Percentiles rank a stretch among this genome's conserved stretches.
phyloP scores from a whole-genome alignment of 176 grass and related monocot genomes.

The Musa beccarii region DNA sequence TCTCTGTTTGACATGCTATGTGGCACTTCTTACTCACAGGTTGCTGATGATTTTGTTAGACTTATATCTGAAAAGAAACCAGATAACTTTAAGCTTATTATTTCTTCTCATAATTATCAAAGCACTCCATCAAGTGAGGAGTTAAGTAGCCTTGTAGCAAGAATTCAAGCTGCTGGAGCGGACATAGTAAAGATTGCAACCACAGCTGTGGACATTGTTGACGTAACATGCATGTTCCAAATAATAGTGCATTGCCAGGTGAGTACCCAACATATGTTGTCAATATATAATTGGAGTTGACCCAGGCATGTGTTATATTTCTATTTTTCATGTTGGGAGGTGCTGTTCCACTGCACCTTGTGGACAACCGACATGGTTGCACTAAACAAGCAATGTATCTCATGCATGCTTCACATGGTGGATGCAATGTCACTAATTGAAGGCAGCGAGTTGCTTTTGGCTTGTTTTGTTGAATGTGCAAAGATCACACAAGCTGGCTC shows the following conservation, averaged over 20 bases:
- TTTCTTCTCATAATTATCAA: constrained; percentile 92
- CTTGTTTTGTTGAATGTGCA: neutral
- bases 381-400: neutral
- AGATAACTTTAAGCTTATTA: constrained; percentile 73
- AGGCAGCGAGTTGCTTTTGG: neutral
- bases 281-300: neutral
- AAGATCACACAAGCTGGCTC: neutral
- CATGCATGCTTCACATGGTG: neutral
- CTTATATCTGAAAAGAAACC: constrained; percentile 70
- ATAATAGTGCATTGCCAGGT: constrained; percentile 62
- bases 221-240: constrained; percentile 84
- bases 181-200: constrained; percentile 94
- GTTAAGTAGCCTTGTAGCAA: constrained; percentile 49
- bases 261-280: constrained; percentile 17
- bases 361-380: neutral
- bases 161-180: constrained; percentile 70
- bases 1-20: neutral
- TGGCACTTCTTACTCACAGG: constrained; percentile 36
- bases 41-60: constrained; percentile 63
- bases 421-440: neutral
- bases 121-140: constrained; percentile 68
- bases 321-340: neutral
- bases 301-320: neutral
- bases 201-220: constrained; percentile 74
- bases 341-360: neutral